Conservation (phyloP, 805 yeast genomes). For the Candida gorgasii region DNA sequence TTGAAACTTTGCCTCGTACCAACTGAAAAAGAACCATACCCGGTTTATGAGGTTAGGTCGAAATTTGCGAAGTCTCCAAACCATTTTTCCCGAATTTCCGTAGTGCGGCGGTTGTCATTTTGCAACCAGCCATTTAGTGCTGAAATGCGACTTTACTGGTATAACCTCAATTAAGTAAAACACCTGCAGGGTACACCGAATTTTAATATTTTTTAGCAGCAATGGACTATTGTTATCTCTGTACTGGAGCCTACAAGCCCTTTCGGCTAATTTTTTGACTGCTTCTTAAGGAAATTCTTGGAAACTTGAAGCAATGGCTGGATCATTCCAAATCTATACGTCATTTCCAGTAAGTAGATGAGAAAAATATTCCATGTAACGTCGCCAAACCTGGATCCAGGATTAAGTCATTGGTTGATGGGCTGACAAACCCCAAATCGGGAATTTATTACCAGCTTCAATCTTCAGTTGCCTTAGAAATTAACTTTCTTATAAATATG, state of each 20-base stretch:
- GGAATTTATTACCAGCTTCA: background rate
- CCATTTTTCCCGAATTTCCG: constrained; percentile 1
- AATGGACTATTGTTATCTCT: background rate
- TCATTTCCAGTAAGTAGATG: background rate
- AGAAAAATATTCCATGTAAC: background rate
- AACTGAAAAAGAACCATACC: background rate
- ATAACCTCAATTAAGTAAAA: constrained; percentile 3
- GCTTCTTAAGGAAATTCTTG: background rate
- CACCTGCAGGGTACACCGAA: background rate
- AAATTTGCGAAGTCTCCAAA: background rate
- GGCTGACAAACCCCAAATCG: background rate
- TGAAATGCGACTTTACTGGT: constrained; percentile 4
- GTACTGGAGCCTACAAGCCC: background rate
- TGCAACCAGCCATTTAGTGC: constrained; percentile 14
- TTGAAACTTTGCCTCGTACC: too few species aligned
- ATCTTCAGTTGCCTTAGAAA: background rate
- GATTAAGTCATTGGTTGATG: background rate
- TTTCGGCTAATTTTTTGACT: constrained; percentile 1
- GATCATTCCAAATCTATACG: background rate
- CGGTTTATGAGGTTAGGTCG: background rate
- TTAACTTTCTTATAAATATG: constrained; percentile 5
- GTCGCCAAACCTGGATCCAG: background rate
- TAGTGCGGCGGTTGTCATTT: constrained; percentile 5
- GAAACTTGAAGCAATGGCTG: background rate
- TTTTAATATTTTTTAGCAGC: background rate